Evolutionary conservation across 2,329 filamentous ascomycete genomes (phyloP), one percentile per base, ranked within the genome.

Genomic region (Ophiobolus disseminans): DNA sequence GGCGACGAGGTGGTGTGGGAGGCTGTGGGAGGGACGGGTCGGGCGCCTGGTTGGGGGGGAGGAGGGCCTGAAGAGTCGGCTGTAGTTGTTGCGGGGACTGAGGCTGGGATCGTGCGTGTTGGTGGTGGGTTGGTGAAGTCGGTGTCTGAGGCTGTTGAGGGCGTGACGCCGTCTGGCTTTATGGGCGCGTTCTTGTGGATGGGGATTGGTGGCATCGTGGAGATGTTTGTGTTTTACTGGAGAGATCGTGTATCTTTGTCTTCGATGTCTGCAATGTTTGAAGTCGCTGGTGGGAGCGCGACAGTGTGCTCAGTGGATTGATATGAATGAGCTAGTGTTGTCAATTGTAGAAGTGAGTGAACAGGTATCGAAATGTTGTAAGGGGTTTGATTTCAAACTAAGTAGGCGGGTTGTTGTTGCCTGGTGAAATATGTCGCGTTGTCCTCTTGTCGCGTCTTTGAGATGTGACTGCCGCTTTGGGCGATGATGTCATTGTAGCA

Each of bases 131-230:
- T 58, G n/a, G 59, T 55, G 5, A 52, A 55, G 40, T 59, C 45
- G 41, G 58, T 45, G 23, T 62, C 55, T 0, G 73, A 70, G 43
- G 65, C 55, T 3, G 75, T 76, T 48, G 75, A 66, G 3, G 73
- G 72, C 1, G 72, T 74, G 19, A 68, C 48, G 25, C 68, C 73
- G 32, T 58, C 52, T 48, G 65, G 57, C 63, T 76, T 77, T 49
- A 80, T 79, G 42, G 77, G 78, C 19, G 73, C 73, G 55, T 79
- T 69, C 46, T 75, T 74, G 70, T 79, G 75, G 45, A 78, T 70
- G 34, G 69, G 75, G 35, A 80, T 74, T 10, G 76, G 76, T 10
- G 77, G 75, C 77, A 80, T 80, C 9, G 31, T 73, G 45, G 1
- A 38, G 19, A n/a, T 7, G 6, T 38, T 20, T 14, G n/a, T 20